A percentile compares a stretch with the other conserved stretches of the same genome.
Evolutionary conservation across 78 protist species (phyloP).

Genomic region (Protostelium mycophagum): DNA sequence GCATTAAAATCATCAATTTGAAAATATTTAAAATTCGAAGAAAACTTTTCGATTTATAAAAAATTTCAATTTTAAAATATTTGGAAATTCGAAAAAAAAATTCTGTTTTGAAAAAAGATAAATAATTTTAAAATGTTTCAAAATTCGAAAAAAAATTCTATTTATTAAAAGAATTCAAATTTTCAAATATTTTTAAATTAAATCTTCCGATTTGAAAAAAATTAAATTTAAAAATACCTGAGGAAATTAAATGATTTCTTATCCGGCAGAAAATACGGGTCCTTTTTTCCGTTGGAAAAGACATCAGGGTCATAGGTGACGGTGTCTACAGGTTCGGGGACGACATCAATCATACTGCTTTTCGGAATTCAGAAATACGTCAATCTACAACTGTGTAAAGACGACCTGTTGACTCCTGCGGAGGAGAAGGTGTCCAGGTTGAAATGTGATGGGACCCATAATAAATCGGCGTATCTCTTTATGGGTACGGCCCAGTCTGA

Average conservation of each 20-base stretch:
- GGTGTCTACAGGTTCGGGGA: constrained; percentile 41
- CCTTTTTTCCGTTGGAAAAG: neutral
- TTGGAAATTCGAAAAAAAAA: too few relatives aligned
- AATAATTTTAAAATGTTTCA: too few relatives aligned
- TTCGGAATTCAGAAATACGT: too few relatives aligned
- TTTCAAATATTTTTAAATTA: too few relatives aligned
- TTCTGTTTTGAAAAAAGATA: too few relatives aligned
- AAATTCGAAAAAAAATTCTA: too few relatives aligned
- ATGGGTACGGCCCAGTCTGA: constrained; percentile 13
- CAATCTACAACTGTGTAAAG: neutral
- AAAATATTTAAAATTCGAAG: constrained; percentile 19
- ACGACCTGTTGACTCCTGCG: constrained; percentile 29
- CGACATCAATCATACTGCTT: neutral
- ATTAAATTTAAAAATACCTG: neutral
- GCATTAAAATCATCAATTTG: too few relatives aligned
- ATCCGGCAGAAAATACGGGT: neutral
- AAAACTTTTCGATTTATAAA: too few relatives aligned
- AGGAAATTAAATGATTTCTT: neutral
- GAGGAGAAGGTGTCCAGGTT: neutral
- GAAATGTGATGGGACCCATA: constrained; percentile 50
- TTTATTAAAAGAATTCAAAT: too few relatives aligned
- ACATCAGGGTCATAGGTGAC: constrained; percentile 1
- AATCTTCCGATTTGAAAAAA: too few relatives aligned
- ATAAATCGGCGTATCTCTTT: constrained; percentile 2
- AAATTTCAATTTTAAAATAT: too few relatives aligned